These are phyloP conservation scores for Neonectria magnoliae DNA, from an alignment of 2,329 filamentous ascomycete species.

Conservation along the genomic window DNA sequence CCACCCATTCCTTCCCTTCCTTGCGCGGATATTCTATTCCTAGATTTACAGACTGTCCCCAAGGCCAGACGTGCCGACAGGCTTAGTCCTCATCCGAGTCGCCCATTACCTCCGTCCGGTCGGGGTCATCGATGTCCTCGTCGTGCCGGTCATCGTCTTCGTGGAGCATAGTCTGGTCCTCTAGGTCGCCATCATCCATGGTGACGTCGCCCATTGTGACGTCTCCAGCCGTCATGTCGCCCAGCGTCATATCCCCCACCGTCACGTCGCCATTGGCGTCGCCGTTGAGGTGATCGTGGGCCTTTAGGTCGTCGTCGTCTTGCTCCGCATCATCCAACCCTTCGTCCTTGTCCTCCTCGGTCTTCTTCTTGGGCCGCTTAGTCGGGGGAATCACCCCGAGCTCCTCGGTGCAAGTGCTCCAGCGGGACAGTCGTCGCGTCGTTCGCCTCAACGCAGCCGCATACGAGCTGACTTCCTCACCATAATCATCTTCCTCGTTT, in stretches of 20 bases:
- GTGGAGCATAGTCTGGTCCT: conserved; percentile 52
- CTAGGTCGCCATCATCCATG: conserved; percentile 61
- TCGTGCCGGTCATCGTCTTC: conserved; percentile 58
- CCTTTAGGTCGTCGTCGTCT: conserved; percentile 42
- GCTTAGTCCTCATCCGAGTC: conserved; percentile 44
- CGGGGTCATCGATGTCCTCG: conserved; percentile 57
- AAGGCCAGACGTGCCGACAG: conserved; percentile 18
- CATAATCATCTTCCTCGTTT: conserved; percentile 76
- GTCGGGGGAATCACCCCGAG: conserved; percentile 58
- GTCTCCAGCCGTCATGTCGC: conserved; percentile 46
- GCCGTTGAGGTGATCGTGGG: conserved; percentile 41
- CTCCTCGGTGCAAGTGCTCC: conserved; percentile 62
- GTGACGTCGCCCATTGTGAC: conserved; percentile 39
- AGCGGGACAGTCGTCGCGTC: conserved; percentile 73
- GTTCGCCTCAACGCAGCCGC: conserved; percentile 72
- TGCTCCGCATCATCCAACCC: conserved; percentile 39
- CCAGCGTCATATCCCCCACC: conserved; percentile 63
- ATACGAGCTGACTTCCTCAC: conserved; percentile 76
- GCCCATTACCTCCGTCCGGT: conserved; percentile 51
- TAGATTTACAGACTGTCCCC: conserved; percentile 10
- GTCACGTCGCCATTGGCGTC: conserved; percentile 56
- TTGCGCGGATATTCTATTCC: background rate
- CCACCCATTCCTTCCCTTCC: background rate
- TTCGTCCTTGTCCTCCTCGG: conserved; percentile 39
- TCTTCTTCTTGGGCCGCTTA: conserved; percentile 53